phyloP scores from a whole-genome alignment of 1,284 basidiomycete genomes.

The Chalciporus sp. region DNA sequence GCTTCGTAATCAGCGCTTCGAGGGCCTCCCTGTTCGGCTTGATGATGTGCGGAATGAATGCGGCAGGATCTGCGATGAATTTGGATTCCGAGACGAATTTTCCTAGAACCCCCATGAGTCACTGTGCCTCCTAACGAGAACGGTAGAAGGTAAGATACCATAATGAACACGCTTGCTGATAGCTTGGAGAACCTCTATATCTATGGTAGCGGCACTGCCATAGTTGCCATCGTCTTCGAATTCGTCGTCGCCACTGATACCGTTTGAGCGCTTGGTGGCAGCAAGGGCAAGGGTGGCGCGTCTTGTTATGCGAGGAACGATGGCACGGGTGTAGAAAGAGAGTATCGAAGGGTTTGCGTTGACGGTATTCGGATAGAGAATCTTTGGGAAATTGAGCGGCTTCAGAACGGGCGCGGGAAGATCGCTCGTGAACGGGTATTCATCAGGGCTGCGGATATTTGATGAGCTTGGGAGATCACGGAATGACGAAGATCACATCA shows the following conservation, averaged over 20 bases:
- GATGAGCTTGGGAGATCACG: constrained; percentile 8
- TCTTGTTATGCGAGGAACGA: constrained; percentile 83
- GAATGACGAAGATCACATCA: constrained; percentile 11
- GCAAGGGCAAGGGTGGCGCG: constrained; percentile 65
- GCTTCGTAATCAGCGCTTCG: constrained; percentile 91
- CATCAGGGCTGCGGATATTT: constrained; percentile 75
- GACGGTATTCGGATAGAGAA: constrained; percentile 82
- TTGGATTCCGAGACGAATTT: constrained; percentile 99
- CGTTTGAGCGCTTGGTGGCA: constrained; percentile 61
- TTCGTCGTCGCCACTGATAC: constrained; percentile 66
- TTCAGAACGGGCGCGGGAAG: constrained; percentile 86
- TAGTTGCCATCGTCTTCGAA: constrained; percentile 96
- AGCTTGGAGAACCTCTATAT: constrained; percentile 92
- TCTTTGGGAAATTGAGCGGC: constrained; percentile 72
- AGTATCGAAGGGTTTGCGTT: constrained; percentile 90
- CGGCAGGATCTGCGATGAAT: constrained; percentile 82
- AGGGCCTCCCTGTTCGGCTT: constrained; percentile 75
- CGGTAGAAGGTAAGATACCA: constrained; percentile 58
- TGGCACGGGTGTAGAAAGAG: constrained; percentile 82
- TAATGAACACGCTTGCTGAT: constrained; percentile 97
- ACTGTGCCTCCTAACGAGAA: background rate
- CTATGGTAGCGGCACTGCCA: constrained; percentile 91
- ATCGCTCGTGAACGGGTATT: constrained; percentile 91
- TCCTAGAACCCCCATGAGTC: constrained; percentile 50
- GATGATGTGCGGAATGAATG: constrained; percentile 91